These are phyloP conservation scores for Geum urbanum DNA, from an alignment of 306 rosid species.

Conservation along the genomic window DNA sequence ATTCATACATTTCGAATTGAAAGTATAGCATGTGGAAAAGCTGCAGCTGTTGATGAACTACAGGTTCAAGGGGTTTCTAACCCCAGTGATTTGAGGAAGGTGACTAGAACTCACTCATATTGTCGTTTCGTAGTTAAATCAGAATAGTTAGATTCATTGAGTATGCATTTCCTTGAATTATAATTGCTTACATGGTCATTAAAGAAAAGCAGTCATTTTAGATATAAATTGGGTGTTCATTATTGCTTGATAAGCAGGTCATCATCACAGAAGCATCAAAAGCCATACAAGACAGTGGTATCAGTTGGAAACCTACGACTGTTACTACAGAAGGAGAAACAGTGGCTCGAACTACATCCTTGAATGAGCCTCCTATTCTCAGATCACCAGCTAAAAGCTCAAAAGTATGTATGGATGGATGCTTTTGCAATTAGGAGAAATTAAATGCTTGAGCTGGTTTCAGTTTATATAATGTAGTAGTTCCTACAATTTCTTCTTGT, in stretches of 20 bases:
- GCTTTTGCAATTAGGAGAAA: neutral
- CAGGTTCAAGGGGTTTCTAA: constrained; percentile 84
- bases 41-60: constrained; percentile 80
- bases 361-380: constrained; percentile 47
- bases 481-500: neutral
- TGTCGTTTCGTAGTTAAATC: neutral
- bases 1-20: constrained; percentile 81
- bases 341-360: constrained; percentile 29
- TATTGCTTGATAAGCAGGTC: constrained; percentile 48
- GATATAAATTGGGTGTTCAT: neutral
- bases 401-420: constrained; percentile 37
- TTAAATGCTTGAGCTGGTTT: neutral
- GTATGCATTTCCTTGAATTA: neutral
- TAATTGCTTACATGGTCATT: neutral
- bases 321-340: constrained; percentile 43
- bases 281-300: constrained; percentile 40
- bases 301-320: constrained; percentile 40
- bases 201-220: constrained; percentile 13
- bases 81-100: constrained; percentile 76
- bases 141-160: neutral
- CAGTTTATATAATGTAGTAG: too few species aligned
- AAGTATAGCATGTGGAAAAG: constrained; percentile 76
- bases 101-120: constrained; percentile 24
- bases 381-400: constrained; percentile 73
- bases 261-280: constrained; percentile 72